Evolutionary conservation across 768 basidiomycete genomes (phyloP).

Genomic region (Tulasnella sp.): DNA sequence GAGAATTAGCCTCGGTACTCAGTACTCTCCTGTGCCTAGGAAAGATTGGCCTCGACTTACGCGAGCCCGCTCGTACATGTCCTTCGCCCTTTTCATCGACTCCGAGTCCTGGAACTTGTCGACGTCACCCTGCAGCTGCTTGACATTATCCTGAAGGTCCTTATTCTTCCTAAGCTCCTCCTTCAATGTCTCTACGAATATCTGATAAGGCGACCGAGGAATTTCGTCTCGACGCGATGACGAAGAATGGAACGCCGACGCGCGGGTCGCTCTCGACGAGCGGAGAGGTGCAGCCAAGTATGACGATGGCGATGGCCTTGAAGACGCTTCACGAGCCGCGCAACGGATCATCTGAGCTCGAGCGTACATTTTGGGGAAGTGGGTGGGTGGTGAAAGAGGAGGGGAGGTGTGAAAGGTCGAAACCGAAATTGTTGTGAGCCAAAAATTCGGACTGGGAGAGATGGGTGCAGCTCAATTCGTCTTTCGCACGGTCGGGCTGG

Average conservation of each 20-base stretch:
- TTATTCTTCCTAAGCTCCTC: slow-evolving; percentile 91
- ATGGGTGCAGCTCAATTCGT: too few species aligned
- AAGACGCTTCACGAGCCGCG: neutral
- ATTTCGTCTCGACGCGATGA: slow-evolving; percentile 47
- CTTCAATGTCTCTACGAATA: slow-evolving; percentile 86
- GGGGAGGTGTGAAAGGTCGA: neutral
- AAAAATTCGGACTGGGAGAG: neutral
- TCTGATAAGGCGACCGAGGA: slow-evolving; percentile 88
- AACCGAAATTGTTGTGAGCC: neutral
- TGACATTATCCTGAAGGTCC: slow-evolving; percentile 92
- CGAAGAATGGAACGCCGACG: slow-evolving; percentile 34
- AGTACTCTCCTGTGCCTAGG: neutral
- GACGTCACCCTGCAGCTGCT: slow-evolving; percentile 94
- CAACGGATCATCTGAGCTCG: neutral
- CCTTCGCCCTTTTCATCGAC: slow-evolving; percentile 83
- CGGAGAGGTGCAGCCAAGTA: neutral
- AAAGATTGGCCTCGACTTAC: slow-evolving; percentile 37
- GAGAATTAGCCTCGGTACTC: slow-evolving; percentile 10
- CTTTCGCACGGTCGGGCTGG: neutral
- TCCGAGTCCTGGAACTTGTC: slow-evolving; percentile 96
- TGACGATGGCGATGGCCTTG: neutral
- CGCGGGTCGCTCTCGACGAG: neutral
- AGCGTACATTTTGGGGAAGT: slow-evolving; percentile 5
- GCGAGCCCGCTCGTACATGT: slow-evolving; percentile 88
- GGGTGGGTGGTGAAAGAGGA: neutral